Evolutionary conservation across 2,329 filamentous ascomycete species (phyloP).

Genomic region (Exophiala oligosperma): DNA sequence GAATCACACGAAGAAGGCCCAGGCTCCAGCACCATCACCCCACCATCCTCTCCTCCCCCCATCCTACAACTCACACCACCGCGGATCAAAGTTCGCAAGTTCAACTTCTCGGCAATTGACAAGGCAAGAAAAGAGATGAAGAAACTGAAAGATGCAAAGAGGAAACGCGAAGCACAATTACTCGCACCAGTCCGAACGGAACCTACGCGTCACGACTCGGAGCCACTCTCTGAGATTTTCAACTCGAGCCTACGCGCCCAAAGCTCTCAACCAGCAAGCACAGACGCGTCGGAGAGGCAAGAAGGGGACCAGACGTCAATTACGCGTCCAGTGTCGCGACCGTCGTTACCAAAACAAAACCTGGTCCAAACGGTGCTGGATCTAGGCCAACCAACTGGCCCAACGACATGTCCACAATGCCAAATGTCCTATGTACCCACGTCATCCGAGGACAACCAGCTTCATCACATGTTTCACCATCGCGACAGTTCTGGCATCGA

Average conservation of each 20-base stretch:
- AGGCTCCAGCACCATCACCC: slow-evolving; percentile 44
- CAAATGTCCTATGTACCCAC: slow-evolving; percentile 68
- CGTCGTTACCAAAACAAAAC: slow-evolving; percentile 26
- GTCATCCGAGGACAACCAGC: slow-evolving; percentile 58
- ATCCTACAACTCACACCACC: slow-evolving; percentile 42
- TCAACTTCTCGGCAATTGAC: slow-evolving; percentile 50
- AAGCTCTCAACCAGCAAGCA: slow-evolving; percentile 6
- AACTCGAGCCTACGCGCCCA: slow-evolving; percentile 25
- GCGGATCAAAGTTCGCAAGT: slow-evolving; percentile 46
- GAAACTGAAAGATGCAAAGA: slow-evolving; percentile 33
- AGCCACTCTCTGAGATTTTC: slow-evolving; percentile 31
- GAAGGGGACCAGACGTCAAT: slow-evolving; percentile 7
- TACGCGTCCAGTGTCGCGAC: slow-evolving; percentile 10
- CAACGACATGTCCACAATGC: slow-evolving; percentile 60
- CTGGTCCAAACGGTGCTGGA: slow-evolving; percentile 63
- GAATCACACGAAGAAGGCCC: slow-evolving; percentile 40
- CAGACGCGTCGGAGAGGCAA: slow-evolving; percentile 6
- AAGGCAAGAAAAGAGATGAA: slow-evolving; percentile 29
- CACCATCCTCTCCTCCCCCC: slow-evolving; percentile 54
- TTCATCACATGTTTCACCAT: slow-evolving; percentile 66
- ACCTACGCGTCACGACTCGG: slow-evolving; percentile 19
- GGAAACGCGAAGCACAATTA: slow-evolving; percentile 39
- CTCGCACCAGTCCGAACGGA: slow-evolving; percentile 29
- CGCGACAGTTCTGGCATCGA: slow-evolving; percentile 63
- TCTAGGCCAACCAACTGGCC: slow-evolving; percentile 47